Conservation (phyloP, 176 grass and related monocot genomes). For the Musa troglodytarum region DNA sequence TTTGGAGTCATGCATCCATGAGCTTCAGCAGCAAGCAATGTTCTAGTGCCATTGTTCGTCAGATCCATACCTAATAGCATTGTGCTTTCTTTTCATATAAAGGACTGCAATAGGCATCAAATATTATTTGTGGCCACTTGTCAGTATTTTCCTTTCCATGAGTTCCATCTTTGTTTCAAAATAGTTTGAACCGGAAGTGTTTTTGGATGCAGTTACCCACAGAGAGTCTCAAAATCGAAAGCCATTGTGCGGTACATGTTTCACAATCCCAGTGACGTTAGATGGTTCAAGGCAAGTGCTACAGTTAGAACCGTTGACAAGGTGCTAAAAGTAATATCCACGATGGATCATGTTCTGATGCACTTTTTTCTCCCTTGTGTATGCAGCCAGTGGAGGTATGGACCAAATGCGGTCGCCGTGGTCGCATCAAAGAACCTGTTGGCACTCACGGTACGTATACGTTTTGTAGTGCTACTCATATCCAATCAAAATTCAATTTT, state of each 20-base stretch:
- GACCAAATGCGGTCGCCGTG: slow-evolving; percentile 78
- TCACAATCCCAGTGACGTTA: slow-evolving; percentile 75
- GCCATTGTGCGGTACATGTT: slow-evolving; percentile 91
- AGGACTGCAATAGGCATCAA: too few relatives aligned
- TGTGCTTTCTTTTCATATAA: too few relatives aligned
- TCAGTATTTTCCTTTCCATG: background rate
- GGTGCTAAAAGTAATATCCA: background rate
- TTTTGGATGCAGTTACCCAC: slow-evolving; percentile 61
- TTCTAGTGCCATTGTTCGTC: too few relatives aligned
- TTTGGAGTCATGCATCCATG: too few relatives aligned
- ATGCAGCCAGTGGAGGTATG: slow-evolving; percentile 77
- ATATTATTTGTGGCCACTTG: too few relatives aligned
- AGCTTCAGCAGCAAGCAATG: too few relatives aligned
- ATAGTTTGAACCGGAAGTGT: background rate
- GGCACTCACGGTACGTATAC: slow-evolving; percentile 70
- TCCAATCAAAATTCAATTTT: too few relatives aligned
- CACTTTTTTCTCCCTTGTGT: background rate
- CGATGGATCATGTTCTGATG: background rate
- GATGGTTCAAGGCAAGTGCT: slow-evolving; percentile 88
- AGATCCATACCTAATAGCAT: too few relatives aligned
- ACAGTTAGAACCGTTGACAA: background rate
- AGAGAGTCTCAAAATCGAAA: slow-evolving; percentile 85
- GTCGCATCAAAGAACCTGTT: slow-evolving; percentile 84
- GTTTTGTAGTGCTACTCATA: background rate
- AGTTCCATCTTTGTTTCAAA: background rate